phyloP scores from a whole-genome alignment of 2,329 filamentous ascomycete species.

The Colletotrichum sp. region DNA sequence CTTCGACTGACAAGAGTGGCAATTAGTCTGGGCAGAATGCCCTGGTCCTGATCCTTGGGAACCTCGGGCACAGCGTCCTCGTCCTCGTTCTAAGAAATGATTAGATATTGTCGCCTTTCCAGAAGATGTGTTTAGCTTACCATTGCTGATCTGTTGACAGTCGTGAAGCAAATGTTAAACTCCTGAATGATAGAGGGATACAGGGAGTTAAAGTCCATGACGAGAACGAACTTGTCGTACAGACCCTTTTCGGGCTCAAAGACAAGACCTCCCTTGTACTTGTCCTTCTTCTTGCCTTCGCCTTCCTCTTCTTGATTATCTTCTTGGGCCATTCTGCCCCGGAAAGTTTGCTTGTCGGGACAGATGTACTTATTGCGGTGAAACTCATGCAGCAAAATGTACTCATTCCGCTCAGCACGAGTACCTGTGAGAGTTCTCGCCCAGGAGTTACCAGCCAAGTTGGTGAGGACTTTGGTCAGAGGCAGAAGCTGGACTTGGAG shows the following conservation, averaged over 20 bases:
- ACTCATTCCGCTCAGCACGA: constrained; percentile 96
- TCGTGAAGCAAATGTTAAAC: constrained; percentile 99
- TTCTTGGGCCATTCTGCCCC: constrained; percentile 73
- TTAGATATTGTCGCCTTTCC: constrained; percentile 29
- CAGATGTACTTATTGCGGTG: constrained; percentile 97
- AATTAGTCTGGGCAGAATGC: constrained; percentile 89
- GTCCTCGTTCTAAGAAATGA: constrained; percentile 58
- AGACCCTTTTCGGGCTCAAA: constrained; percentile 97
- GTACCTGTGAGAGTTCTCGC: constrained; percentile 94
- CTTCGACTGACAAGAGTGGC: constrained; percentile 87
- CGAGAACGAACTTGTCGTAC: constrained; percentile 97
- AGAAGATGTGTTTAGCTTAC: constrained; percentile 52
- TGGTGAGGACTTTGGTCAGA: constrained; percentile 92
- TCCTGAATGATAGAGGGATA: constrained; percentile 99
- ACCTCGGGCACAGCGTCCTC: constrained; percentile 91
- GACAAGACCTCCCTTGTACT: constrained; percentile 97
- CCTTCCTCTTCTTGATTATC: constrained; percentile 73
- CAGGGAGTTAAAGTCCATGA: constrained; percentile 99
- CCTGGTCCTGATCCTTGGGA: constrained; percentile 76
- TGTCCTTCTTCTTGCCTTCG: constrained; percentile 96
- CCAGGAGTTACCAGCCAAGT: constrained; percentile 98
- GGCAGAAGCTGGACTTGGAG: constrained; percentile 90
- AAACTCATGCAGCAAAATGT: constrained; percentile 98
- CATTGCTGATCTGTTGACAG: constrained; percentile 78
- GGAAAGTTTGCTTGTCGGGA: constrained; percentile 89